A percentile compares a stretch with the other conserved stretches of the same genome.
Evolutionary conservation across 345 rosid species (phyloP).

Genomic region (Aquilaria sinensis): DNA sequence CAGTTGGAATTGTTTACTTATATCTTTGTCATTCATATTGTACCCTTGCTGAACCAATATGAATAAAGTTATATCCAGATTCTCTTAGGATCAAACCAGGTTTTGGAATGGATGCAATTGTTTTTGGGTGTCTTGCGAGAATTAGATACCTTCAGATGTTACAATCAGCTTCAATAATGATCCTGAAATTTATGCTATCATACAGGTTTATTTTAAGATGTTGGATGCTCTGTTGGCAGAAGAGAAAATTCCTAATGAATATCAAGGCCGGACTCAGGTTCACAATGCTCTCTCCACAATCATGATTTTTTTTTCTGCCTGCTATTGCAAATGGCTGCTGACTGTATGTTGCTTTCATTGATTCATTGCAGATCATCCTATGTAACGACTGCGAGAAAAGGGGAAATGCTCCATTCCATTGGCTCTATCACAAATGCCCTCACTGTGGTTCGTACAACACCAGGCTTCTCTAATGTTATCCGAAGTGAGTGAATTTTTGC

Average conservation of each 20-base stretch:
- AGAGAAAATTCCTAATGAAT: constrained; percentile 68
- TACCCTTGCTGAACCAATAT: too few species aligned
- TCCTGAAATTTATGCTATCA: constrained; percentile 7
- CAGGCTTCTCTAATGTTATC: constrained; percentile 32
- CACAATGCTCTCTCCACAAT: constrained; percentile 1
- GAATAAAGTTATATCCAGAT: too few species aligned
- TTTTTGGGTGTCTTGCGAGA: too few species aligned
- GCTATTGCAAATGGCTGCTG: neutral
- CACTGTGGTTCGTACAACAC: constrained; percentile 63
- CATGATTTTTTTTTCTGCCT: neutral
- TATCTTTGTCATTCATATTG: neutral
- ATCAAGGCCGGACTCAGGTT: constrained; percentile 67
- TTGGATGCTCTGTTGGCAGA: constrained; percentile 67
- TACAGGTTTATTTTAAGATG: constrained; percentile 76
- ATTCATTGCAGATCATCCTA: constrained; percentile 37
- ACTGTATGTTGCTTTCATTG: neutral
- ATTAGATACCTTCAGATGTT: too few species aligned
- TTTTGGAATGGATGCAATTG: too few species aligned
- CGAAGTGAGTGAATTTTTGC: constrained; percentile 10
- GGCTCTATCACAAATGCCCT: constrained; percentile 64
- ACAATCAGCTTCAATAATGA: neutral
- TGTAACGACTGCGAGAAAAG: constrained; percentile 74
- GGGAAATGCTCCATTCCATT: constrained; percentile 56
- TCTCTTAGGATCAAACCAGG: too few species aligned
- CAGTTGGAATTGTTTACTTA: constrained; percentile 18